Evolutionary conservation across 192 early-diverging fungal genomes (phyloP).

Genomic region (Linnemannia hyalina): DNA sequence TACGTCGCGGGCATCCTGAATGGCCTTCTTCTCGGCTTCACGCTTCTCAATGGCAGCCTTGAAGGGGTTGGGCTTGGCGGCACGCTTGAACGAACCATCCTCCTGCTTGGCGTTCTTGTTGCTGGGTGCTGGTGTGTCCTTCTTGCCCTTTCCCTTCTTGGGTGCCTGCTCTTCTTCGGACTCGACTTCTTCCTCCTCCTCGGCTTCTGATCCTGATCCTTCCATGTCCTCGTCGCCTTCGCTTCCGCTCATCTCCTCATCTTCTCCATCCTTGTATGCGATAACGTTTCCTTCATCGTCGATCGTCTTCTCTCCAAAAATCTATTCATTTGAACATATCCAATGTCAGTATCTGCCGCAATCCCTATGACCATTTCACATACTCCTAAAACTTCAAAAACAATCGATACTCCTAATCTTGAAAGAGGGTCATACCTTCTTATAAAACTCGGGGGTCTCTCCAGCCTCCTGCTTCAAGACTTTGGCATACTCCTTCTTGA

Average conservation of each 20-base stretch:
- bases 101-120: constrained; percentile 46
- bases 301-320: constrained; percentile 53
- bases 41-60: constrained; percentile 56
- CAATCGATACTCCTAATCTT: not conserved
- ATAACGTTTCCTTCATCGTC: constrained; percentile 54
- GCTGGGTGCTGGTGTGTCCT: constrained; percentile 1
- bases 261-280: constrained; percentile 28
- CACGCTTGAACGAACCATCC: constrained; percentile 44
- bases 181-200: constrained; percentile 20
- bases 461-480: constrained; percentile 47
- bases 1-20: constrained; percentile 51
- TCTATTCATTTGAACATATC: constrained; percentile 19
- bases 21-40: constrained; percentile 55
- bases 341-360: not conserved
- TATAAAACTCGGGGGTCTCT: constrained; percentile 50
- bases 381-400: not conserved
- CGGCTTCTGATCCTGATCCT: constrained; percentile 23
- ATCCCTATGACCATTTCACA: not conserved
- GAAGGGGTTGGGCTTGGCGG: constrained; percentile 51
- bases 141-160: constrained; percentile 38
- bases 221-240: constrained; percentile 30
- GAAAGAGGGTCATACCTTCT: constrained; percentile 31
- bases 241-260: constrained; percentile 26
- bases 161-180: constrained; percentile 22
- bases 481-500: constrained; percentile 55